Conservation (phyloP, 2,329 filamentous ascomycete genomes). For the Trichoderma koningii region DNA sequence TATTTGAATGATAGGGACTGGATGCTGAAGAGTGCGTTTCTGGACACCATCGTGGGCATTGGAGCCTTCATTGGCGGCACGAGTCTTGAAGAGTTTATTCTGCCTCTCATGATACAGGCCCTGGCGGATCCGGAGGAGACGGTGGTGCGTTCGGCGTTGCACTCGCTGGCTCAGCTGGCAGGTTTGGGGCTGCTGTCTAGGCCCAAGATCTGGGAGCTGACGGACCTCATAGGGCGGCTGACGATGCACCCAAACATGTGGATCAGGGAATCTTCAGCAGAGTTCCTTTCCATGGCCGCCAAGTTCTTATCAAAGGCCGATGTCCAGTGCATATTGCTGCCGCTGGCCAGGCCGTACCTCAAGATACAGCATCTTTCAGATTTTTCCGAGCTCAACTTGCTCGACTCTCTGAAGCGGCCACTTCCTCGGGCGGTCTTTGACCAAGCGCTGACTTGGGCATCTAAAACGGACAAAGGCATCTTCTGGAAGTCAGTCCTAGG, state of each 20-base stretch:
- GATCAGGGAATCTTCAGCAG: conserved; percentile 86
- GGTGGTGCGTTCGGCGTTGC: conserved; percentile 86
- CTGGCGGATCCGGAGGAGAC: conserved; percentile 91
- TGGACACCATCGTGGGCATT: conserved; percentile 92
- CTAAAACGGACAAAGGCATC: conserved; percentile 73
- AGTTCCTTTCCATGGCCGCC: conserved; percentile 78
- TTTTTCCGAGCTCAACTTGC: conserved; percentile 70
- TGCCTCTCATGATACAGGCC: conserved; percentile 94
- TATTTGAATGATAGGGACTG: conserved; percentile 96
- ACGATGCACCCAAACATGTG: conserved; percentile 92
- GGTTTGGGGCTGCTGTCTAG: conserved; percentile 84
- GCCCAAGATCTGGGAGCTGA: conserved; percentile 81
- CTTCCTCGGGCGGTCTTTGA: conserved; percentile 80
- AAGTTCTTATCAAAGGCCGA: conserved; percentile 78
- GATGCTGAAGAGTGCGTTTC: conserved; percentile 95
- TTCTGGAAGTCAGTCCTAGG: conserved; percentile 84
- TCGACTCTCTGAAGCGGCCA: conserved; percentile 82
- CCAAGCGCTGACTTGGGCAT: conserved; percentile 81
- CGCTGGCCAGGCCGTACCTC: conserved; percentile 78
- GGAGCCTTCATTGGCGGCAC: conserved; percentile 86
- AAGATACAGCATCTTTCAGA: conserved; percentile 68
- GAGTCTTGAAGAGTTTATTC: conserved; percentile 89
- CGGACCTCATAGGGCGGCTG: conserved; percentile 80
- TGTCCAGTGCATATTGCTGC: conserved; percentile 77
- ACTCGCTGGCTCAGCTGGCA: conserved; percentile 85